Evolutionary conservation across 2,329 filamentous ascomycete species (phyloP), one percentile per base, ranked within the genome.

Genomic region (Hirsutella thompsonii): DNA sequence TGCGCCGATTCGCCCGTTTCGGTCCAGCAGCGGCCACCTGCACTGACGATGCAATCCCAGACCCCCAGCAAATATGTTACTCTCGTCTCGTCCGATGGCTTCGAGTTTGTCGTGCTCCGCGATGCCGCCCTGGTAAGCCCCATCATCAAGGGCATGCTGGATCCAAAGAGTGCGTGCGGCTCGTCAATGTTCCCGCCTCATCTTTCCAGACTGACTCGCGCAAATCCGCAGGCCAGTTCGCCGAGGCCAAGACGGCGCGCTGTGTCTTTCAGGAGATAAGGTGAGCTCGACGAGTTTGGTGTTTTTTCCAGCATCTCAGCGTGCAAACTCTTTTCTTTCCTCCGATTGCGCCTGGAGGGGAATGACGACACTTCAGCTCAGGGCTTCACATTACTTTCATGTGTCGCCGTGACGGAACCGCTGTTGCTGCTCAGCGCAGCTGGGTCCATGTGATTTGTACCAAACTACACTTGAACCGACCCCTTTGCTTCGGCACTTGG

Each of bases 71-170:
- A 85, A 54, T 89, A 87, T 60, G 74, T 89, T 48, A 89, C 84
- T 5, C 74, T 90, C 40, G 70, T 88, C 34, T 87, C 83, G 1
- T 72, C 69, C 49, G 84, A 90, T 59, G 81, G 76, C 51, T 87
- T 78, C 57, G 82, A 87, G 64, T 89, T 85, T 56, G 76, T 84
- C 47, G 70, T 89, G 39, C 67, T 83, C 42, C 77, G 83, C 41
- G 80, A 83, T 38, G 79, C 82, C 3, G 77, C 82, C 44, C 68
- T 76, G 53, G 67, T 83, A 53, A 83, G 81, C 50, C 78, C 78
- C 28, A 74, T 79, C 44, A 81, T 90, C 63, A 82, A 77, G 62
- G 72, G 77, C 57, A 87, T 86, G 74, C 65, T 90, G 44, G 79
- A 86, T 52, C 74, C 79, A 14, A 69, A 72, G 50, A 81, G 80